These are phyloP conservation scores for Scedosporium boydii DNA, from an alignment of 2,329 filamentous ascomycete species.

Conservation along the genomic window DNA sequence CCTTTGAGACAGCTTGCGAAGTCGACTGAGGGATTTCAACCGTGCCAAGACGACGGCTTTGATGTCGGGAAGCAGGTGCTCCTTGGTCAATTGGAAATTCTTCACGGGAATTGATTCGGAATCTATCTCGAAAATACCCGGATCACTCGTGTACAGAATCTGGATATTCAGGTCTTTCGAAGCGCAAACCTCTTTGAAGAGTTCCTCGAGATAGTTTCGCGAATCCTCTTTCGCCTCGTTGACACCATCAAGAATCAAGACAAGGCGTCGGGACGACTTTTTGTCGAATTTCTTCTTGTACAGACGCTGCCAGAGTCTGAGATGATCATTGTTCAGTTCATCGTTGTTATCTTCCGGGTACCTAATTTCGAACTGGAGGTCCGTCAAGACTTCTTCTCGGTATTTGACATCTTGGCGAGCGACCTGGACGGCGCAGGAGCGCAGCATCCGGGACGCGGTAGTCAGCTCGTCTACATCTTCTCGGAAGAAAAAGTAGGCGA, in stretches of 20 bases:
- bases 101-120: background rate
- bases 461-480: constrained; percentile 15
- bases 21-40: constrained; percentile 14
- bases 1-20: constrained; percentile 18
- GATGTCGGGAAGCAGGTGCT: constrained; percentile 16
- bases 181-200: background rate
- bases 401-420: constrained; percentile 21
- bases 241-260: constrained; percentile 3
- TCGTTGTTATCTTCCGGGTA: constrained; percentile 13
- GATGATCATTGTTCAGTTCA: constrained; percentile 11
- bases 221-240: background rate
- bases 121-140: background rate
- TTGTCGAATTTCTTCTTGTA: constrained; percentile 15
- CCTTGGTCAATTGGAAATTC: constrained; percentile 1
- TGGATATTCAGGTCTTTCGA: background rate
- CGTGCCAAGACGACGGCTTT: constrained; percentile 17
- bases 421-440: constrained; percentile 10
- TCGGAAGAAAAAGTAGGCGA: constrained; percentile 26
- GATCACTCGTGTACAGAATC: constrained; percentile 1
- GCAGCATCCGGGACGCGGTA: background rate
- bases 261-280: background rate
- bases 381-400: constrained; percentile 10
- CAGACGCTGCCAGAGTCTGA: constrained; percentile 10
- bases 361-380: constrained; percentile 19
- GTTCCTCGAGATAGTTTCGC: background rate